Evolutionary conservation across 257 asterid genomes (phyloP).

Genomic region (Nicotiana tomentosiformis): DNA sequence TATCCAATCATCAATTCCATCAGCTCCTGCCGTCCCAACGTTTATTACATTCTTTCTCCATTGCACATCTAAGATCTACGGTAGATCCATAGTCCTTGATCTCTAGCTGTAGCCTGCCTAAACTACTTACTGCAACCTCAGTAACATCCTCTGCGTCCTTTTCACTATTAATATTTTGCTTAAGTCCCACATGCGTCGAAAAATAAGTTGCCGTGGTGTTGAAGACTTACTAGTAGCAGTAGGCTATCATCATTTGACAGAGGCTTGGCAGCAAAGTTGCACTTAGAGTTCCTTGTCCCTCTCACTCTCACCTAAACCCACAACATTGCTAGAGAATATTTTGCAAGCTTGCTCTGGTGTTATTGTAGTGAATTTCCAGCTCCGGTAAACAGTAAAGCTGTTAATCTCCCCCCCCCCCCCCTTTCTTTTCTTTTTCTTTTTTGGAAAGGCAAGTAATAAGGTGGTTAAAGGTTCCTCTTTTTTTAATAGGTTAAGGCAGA

Average conservation of each 20-base stretch:
- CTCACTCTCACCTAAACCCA: background rate
- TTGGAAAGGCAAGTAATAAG: background rate
- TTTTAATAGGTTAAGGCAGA: background rate
- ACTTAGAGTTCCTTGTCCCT: background rate
- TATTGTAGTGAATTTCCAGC: background rate
- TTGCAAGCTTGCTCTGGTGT: background rate
- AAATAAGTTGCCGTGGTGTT: background rate
- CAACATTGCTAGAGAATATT: background rate
- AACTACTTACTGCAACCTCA: slow-evolving; percentile 1
- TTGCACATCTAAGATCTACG: background rate
- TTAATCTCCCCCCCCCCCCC: no score
- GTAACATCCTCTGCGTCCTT: background rate
- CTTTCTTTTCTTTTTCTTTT: no score
- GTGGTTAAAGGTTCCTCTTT: background rate
- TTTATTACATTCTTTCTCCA: background rate
- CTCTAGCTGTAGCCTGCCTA: background rate
- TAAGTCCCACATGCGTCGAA: background rate
- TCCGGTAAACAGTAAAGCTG: background rate
- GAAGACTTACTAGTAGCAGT: background rate
- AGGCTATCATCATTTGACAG: background rate
- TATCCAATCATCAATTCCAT: background rate
- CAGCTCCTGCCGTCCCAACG: background rate
- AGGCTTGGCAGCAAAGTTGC: background rate
- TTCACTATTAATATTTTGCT: background rate
- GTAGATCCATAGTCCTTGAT: background rate